Percentiles rank a stretch among this genome's conserved stretches.
phyloP scores from a whole-genome alignment of 345 rosid genomes.

The Combretum micranthum region DNA sequence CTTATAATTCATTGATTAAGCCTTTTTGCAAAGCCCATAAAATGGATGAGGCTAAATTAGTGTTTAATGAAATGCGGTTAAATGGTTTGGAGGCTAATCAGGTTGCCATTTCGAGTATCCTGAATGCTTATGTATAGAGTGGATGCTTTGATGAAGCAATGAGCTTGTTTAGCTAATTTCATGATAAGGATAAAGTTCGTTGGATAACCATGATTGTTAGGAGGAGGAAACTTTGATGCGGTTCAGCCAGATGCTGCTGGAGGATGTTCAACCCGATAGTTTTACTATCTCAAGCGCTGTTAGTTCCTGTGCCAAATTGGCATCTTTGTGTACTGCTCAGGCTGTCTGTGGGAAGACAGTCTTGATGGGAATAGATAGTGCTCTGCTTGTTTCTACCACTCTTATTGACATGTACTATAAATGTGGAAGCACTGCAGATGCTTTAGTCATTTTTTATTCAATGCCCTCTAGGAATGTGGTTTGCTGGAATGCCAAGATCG shows the following conservation, averaged over 20 bases:
- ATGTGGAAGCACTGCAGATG: too few relatives aligned
- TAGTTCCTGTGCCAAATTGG: constrained; percentile 52
- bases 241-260: constrained; percentile 35
- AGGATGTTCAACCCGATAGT: constrained; percentile 32
- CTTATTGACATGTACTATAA: constrained; percentile 46
- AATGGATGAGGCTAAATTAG: too few relatives aligned
- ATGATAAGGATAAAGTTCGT: too few relatives aligned
- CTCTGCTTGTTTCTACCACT: constrained; percentile 47
- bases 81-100: constrained; percentile 38
- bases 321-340: constrained; percentile 42
- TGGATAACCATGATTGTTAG: constrained; percentile 59
- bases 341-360: constrained; percentile 42
- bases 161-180: too few relatives aligned
- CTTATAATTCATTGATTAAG: too few relatives aligned
- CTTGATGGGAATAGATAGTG: constrained; percentile 28
- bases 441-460: too few relatives aligned
- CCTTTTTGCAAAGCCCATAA: too few relatives aligned
- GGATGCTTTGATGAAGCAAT: too few relatives aligned
- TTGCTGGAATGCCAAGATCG: too few relatives aligned
- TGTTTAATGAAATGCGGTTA: too few relatives aligned
- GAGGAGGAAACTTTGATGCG: constrained; percentile 41
- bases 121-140: constrained; percentile 31
- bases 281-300: too few relatives aligned
- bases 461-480: too few relatives aligned
- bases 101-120: constrained; percentile 38